A percentile compares a stretch with the other conserved stretches of the same genome.
Conservation (phyloP, 768 basidiomycete species). For the Boletellus ananiceps region DNA sequence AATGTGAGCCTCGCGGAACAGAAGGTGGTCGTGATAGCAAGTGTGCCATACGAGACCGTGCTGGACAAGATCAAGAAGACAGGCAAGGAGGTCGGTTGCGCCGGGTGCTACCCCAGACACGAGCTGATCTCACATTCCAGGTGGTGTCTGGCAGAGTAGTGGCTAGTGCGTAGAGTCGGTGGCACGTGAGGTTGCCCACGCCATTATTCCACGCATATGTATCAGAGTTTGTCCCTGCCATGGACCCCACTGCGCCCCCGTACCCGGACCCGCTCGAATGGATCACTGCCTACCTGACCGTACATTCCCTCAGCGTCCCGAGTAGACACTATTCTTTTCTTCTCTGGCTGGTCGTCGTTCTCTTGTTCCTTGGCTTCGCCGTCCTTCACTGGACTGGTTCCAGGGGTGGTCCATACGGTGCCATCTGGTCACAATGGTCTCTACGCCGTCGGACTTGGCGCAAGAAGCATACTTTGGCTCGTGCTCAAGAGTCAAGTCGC, state of each 20-base stretch:
- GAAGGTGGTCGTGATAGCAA: constrained; percentile 64
- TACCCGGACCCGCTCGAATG: constrained; percentile 45
- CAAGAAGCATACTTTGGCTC: constrained; percentile 39
- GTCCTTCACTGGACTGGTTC: constrained; percentile 41
- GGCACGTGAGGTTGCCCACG: too few relatives aligned
- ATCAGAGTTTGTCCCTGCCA: constrained; percentile 13
- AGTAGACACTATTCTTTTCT: constrained; percentile 54
- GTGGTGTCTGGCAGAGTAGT: constrained; percentile 47
- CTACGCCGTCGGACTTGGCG: constrained; percentile 56
- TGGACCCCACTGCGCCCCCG: constrained; percentile 14
- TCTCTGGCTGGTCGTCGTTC: constrained; percentile 52
- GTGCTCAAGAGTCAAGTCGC: constrained; percentile 30
- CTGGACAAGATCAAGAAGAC: constrained; percentile 82
- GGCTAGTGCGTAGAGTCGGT: neutral
- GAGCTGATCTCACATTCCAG: constrained; percentile 18
- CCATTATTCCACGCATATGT: too few relatives aligned
- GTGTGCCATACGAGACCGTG: constrained; percentile 58
- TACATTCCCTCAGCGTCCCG: constrained; percentile 50
- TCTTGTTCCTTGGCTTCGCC: constrained; percentile 38
- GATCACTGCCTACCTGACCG: constrained; percentile 52
- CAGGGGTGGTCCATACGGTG: constrained; percentile 42
- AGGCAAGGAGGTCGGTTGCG: constrained; percentile 69
- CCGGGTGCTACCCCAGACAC: neutral
- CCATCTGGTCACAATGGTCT: constrained; percentile 55
- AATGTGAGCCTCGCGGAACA: constrained; percentile 64